Base-by-base conservation (phyloP, 75 land plant genomes). In the Sequoiadendron giganteum region DNA sequence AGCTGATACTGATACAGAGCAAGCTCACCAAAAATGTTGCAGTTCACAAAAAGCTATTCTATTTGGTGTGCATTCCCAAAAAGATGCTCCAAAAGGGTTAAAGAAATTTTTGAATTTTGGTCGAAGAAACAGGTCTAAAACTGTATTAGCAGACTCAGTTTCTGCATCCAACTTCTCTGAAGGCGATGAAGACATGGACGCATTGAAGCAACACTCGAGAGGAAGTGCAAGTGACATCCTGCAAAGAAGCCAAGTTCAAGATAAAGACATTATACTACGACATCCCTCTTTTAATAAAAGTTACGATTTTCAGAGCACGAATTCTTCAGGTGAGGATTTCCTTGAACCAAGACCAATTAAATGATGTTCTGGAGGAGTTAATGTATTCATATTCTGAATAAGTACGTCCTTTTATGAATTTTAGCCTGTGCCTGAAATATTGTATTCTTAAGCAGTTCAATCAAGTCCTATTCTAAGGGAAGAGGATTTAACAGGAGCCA, bases 101-200 rank as follows among this genome's bases (percentile, higher is more conserved):
- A 97, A 95, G 89, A 93, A 97, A 91, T 95, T 98, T 11, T 89
- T 98, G 73, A 98, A 98, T 88, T 98, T 97, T 90, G 99, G 96
- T 82, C 73, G 97, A 70, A 98, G 94, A 86, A 94, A 94, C 88
- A 93, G 93, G 61, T 90, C 90, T 36, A 93, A 92, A 54, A 86
- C 88, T 61, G 52, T 45, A 14, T 14, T 73, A 43, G 91, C 86
- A 43, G 92, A 91, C 56, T 90, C 93, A 92, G 90, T 93, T 38
- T 94, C 93, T 56, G 92, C 25, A 21, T 58, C 65, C 65, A 19
- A 3, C 5, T 4, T 93, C 70, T 92, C 98, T 39, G 98, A 95
- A 91, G 96, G 95, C 39, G 97, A 94, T 87, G 95, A 93, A 83
- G 95, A 93, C 78, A 40, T 85, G n/a, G 97, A 95, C 30, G 90